phyloP scores from a whole-genome alignment of 805 yeast genomes.

The Myxozyma melibiosi region DNA sequence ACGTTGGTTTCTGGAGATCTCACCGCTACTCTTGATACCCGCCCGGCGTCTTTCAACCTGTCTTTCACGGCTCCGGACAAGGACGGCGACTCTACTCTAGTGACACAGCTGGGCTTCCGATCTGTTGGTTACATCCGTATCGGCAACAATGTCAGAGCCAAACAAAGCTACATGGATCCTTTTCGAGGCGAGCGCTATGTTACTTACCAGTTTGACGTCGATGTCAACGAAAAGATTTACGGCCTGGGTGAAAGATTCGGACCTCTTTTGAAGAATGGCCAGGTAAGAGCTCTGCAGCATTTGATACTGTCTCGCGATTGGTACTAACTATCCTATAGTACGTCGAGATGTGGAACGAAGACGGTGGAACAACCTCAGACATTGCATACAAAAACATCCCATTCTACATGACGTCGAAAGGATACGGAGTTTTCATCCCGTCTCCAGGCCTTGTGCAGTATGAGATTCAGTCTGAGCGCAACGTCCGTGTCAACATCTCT shows the following conservation, averaged over 20 bases:
- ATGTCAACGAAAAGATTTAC: constrained; percentile 45
- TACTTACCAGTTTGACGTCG: constrained; percentile 43
- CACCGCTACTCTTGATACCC: constrained; percentile 35
- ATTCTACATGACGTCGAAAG: constrained; percentile 43
- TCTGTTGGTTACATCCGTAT: constrained; percentile 45
- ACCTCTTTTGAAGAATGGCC: constrained; percentile 46
- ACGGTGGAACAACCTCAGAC: constrained; percentile 47
- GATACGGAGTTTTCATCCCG: constrained; percentile 46
- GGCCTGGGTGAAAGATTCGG: constrained; percentile 48
- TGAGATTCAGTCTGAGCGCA: constrained; percentile 46
- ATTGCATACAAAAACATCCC: constrained; percentile 46
- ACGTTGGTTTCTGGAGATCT: constrained; percentile 35
- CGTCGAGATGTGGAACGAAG: constrained; percentile 46
- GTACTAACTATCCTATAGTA: too few relatives aligned
- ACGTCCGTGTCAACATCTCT: constrained; percentile 44
- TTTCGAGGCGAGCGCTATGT: constrained; percentile 34
- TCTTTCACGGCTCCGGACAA: constrained; percentile 19
- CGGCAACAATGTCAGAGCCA: constrained; percentile 22
- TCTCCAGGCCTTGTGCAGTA: constrained; percentile 41
- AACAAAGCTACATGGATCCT: constrained; percentile 29
- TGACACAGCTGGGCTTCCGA: constrained; percentile 43
- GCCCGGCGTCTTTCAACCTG: constrained; percentile 38
- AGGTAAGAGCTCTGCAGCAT: too few relatives aligned
- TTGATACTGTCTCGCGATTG: too few relatives aligned
- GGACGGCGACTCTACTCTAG: constrained; percentile 31